phyloP scores from a whole-genome alignment of 371 early-diverging fungal species.

The Mucor plumbeus region DNA sequence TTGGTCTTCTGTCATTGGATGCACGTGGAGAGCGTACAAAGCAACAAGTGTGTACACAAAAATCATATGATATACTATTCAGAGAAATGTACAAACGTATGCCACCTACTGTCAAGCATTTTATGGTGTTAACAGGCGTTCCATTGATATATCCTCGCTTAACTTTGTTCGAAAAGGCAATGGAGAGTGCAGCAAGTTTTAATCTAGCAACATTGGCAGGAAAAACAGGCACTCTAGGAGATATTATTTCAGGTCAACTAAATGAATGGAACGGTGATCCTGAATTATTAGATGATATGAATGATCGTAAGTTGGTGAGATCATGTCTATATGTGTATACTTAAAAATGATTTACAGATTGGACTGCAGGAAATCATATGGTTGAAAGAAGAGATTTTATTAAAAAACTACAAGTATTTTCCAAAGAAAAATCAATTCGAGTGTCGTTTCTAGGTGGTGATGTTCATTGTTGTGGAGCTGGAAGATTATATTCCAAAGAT shows the following conservation, averaged over 20 bases:
- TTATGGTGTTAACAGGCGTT: slow-evolving; percentile 75
- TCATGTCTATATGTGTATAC: background rate
- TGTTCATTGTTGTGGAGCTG: slow-evolving; percentile 79
- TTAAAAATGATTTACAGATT: slow-evolving; percentile 37
- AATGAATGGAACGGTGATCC: slow-evolving; percentile 79
- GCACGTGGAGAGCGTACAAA: slow-evolving; percentile 81
- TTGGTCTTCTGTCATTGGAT: slow-evolving; percentile 73
- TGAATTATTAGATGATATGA: slow-evolving; percentile 81
- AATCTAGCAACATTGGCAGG: slow-evolving; percentile 44
- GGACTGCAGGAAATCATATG: slow-evolving; percentile 75
- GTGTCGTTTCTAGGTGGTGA: slow-evolving; percentile 87
- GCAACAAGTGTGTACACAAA: slow-evolving; percentile 62
- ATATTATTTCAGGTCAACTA: slow-evolving; percentile 51
- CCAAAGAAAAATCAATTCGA: slow-evolving; percentile 66
- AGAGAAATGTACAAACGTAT: slow-evolving; percentile 49
- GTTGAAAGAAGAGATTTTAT: slow-evolving; percentile 74
- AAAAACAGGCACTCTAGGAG: slow-evolving; percentile 42
- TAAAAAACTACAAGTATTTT: slow-evolving; percentile 65
- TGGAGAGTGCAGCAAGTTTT: slow-evolving; percentile 50
- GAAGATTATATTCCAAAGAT: slow-evolving; percentile 57
- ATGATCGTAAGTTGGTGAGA: slow-evolving; percentile 62
- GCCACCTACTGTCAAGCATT: slow-evolving; percentile 60
- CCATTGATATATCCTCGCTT: slow-evolving; percentile 81
- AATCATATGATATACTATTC: slow-evolving; percentile 70
- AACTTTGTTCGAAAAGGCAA: slow-evolving; percentile 67